Conservation (phyloP, 768 basidiomycete genomes). For the Hortiboletus campestris region DNA sequence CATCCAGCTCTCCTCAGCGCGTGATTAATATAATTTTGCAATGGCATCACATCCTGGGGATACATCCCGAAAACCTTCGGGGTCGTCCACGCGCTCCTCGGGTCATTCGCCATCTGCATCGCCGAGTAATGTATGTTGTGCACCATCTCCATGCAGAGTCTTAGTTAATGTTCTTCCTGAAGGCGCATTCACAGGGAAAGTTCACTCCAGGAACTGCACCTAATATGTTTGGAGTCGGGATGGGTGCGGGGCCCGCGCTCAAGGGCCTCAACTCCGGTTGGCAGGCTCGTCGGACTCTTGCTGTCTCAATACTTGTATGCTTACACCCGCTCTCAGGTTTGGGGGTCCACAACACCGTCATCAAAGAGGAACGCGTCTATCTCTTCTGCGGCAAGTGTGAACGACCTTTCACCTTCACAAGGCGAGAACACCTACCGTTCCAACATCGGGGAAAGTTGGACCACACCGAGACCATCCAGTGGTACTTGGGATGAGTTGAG, state of each 20-base stretch:
- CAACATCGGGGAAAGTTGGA: conserved; percentile 51
- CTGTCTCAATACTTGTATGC: conserved; percentile 3
- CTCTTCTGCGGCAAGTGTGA: conserved; percentile 55
- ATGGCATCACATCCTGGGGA: conserved; percentile 39
- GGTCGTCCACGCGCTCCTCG: conserved; percentile 63
- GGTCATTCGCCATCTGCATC: conserved; percentile 62
- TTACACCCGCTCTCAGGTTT: conserved; percentile 44
- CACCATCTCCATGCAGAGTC: not conserved
- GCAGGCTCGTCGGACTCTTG: conserved; percentile 49
- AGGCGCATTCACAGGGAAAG: conserved; percentile 47
- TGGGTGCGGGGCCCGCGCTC: conserved; percentile 45
- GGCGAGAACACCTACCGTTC: conserved; percentile 47
- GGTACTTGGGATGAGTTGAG: conserved; percentile 60
- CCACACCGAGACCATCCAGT: conserved; percentile 46
- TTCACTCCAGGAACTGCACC: conserved; percentile 39
- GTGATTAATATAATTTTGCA: conserved; percentile 29
- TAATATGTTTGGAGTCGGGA: conserved; percentile 54
- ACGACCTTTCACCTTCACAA: conserved; percentile 46
- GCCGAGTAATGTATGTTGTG: conserved; percentile 51
- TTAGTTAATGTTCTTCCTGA: conserved; percentile 10
- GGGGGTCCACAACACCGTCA: conserved; percentile 49
- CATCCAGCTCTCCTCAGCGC: conserved; percentile 23
- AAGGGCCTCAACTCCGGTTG: conserved; percentile 61
- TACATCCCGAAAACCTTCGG: conserved; percentile 65
- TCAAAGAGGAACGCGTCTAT: conserved; percentile 60